Base-by-base conservation (phyloP, 2,329 filamentous ascomycete genomes). In the Aspergillus novoparasiticus region DNA sequence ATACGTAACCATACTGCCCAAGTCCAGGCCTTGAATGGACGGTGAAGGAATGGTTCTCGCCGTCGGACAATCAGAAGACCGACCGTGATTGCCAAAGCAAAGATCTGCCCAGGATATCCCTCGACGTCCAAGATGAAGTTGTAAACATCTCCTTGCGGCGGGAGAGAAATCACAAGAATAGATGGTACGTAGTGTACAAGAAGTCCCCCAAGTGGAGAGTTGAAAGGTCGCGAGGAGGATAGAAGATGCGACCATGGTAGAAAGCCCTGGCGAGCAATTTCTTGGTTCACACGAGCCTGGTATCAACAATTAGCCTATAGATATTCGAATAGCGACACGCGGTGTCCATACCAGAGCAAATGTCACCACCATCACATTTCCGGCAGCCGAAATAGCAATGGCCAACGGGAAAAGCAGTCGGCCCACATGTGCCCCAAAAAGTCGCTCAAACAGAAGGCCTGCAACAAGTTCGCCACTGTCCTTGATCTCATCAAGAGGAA, bases 41-140 rank as follows among this genome's bases (percentile, higher is more conserved):
- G 79, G 30, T 83, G 81, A 0, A 90, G 78, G 58, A 89, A 83
- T 1, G 88, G 88, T 12, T 86, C 80, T 64, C 82, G 84, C 60
- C 80, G 81, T 0, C 90, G 84, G 6, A 93, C 79, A 75, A 86
- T 84, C 0, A 91, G 68, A 0, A 91, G 78, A 0, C 89, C 89
- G 9, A 83, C 67, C 0, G 85, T 85, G 0, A 87, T 78, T 0
- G 86, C 85, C 1, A 91, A 72, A 0, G 82, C 82, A 60, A 89
- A 84, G 16, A 91, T 79, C 62, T 90, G 86, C 0, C 82, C 86
- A 0, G 89, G 85, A 67, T 91, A 92, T 0, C 87, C 88, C 69
- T 92, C 89, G 0, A 92, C 86, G 54, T 92, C 89, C 0, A 91
- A 78, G 32, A 92, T 91, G 69, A 93, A 91, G 11, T 86, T 88